Evolutionary conservation across 768 basidiomycete species (phyloP), one percentile per base, ranked within the genome.

Genomic region (Mrakia blollopis): DNA sequence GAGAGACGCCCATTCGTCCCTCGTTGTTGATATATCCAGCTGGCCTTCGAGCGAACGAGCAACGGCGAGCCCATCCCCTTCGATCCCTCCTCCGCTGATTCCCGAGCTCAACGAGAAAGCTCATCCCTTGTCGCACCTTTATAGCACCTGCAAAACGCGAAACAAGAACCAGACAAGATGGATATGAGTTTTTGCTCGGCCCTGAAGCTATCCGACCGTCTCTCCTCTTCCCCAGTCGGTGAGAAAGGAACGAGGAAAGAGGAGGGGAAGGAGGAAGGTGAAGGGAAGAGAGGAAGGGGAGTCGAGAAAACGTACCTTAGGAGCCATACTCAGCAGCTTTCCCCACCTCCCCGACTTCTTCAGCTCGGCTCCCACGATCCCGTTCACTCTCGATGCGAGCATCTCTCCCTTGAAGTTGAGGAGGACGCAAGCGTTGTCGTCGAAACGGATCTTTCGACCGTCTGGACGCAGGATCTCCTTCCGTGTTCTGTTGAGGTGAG

Each of bases 401-500:
- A 78, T 78, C 50, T 78, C 77, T 57, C 72, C 77, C 68, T 78
- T 78, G 35, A 68, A 39, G 73, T 78, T 78, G 32, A 78, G 73
- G 0, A 78, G 73, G 21, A 78, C 77, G 68, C 77, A 78, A 13
- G 77, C 77, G 71, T 78, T 78, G 77, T 78, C 77, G 68, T 78
- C 77, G 60, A 78, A 78, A 41, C 44, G 32, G 72, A 78, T 61
- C 21, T 50, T 52, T n/a, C 77, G 72, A 44, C 77, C 77, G 54
- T 78, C 77, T 37, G 77, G 72, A n/a, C 77, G 77, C 23, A n/a
- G 2, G 32, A 60, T 14, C 37, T 39, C 37, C 62, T 74, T 78
- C 16, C 72, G 50, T 8, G 77, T 74, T 25, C 76, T 77, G 57
- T 9, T 50, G 18, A 50, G 47, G 47, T 18, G 47, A 52, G 37